Evolutionary conservation across 2,329 filamentous ascomycete species (phyloP).

Genomic region (Endothia cerciana): DNA sequence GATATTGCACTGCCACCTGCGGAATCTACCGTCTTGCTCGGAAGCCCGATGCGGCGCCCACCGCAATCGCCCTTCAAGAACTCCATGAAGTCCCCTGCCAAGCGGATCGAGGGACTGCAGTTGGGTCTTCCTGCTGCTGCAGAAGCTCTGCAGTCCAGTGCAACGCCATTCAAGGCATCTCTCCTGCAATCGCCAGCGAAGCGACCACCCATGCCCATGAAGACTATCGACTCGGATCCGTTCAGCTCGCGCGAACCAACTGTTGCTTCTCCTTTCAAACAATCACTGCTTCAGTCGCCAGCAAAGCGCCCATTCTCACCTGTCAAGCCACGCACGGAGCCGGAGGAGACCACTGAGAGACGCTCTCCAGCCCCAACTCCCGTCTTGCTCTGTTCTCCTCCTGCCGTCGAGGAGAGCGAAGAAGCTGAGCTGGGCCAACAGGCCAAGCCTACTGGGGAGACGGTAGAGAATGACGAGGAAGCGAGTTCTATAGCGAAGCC

Average conservation of each 20-base stretch:
- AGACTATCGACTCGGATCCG: slow-evolving; percentile 39
- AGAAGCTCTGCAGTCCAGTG: slow-evolving; percentile 35
- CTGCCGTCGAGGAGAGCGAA: slow-evolving; percentile 11
- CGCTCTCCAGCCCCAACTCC: slow-evolving; percentile 25
- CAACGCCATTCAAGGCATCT: slow-evolving; percentile 44
- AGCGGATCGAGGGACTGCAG: slow-evolving; percentile 50
- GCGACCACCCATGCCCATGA: slow-evolving; percentile 50
- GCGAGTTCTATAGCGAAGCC: not conserved
- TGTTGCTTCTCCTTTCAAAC: slow-evolving; percentile 48
- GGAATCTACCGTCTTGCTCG: slow-evolving; percentile 46
- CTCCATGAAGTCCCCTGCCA: slow-evolving; percentile 59
- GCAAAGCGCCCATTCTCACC: slow-evolving; percentile 40
- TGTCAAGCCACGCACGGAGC: slow-evolving; percentile 41
- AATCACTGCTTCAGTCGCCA: slow-evolving; percentile 53
- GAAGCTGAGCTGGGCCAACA: not conserved
- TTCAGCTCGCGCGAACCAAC: slow-evolving; percentile 35
- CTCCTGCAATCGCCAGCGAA: slow-evolving; percentile 57
- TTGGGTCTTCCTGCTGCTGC: slow-evolving; percentile 20
- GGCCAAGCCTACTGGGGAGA: not conserved
- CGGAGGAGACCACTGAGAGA: slow-evolving; percentile 33
- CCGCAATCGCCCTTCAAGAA: slow-evolving; percentile 59
- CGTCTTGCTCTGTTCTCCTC: slow-evolving; percentile 17
- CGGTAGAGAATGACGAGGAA: slow-evolving; percentile 21
- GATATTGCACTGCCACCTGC: slow-evolving; percentile 37
- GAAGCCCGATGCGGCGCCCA: slow-evolving; percentile 60